Evolutionary conservation across 2,329 filamentous ascomycete species (phyloP).

Genomic region (Aspergillus thermomutatus): DNA sequence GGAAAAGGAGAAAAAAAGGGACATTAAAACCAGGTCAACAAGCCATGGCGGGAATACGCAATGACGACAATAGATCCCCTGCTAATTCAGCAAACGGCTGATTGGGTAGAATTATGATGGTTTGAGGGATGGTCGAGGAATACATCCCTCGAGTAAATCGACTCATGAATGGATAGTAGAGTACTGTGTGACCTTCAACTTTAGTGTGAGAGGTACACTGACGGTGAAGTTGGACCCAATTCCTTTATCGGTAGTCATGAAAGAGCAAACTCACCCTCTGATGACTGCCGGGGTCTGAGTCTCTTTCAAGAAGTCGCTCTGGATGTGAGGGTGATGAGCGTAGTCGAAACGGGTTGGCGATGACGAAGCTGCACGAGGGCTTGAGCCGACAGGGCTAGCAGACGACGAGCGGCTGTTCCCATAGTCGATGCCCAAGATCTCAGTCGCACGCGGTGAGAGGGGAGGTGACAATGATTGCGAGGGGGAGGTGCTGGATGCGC

Average conservation of each 20-base stretch:
- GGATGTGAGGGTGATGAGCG: slow-evolving; percentile 40
- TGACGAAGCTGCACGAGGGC: slow-evolving; percentile 26
- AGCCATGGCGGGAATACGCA: background rate
- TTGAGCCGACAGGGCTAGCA: slow-evolving; percentile 35
- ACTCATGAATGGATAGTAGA: background rate
- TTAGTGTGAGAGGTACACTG: background rate
- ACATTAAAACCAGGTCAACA: background rate
- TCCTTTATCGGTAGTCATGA: slow-evolving; percentile 5
- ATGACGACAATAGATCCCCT: background rate
- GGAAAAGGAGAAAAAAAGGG: background rate
- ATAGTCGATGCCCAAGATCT: slow-evolving; percentile 5
- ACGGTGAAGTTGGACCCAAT: background rate
- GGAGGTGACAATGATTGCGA: slow-evolving; percentile 22
- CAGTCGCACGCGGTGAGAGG: slow-evolving; percentile 23
- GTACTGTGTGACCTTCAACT: background rate
- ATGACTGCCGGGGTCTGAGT: slow-evolving; percentile 45
- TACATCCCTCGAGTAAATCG: background rate
- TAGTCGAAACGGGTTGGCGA: slow-evolving; percentile 42
- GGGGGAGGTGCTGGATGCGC: slow-evolving; percentile 1
- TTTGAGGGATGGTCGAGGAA: background rate
- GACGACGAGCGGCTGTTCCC: slow-evolving; percentile 43
- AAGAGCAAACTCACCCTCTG: slow-evolving; percentile 27
- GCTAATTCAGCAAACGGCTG: background rate
- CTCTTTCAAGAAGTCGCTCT: slow-evolving; percentile 45
- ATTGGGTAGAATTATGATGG: background rate